Evolutionary conservation across 306 rosid species (phyloP).

Genomic region (Hippophae gyantsensis): DNA sequence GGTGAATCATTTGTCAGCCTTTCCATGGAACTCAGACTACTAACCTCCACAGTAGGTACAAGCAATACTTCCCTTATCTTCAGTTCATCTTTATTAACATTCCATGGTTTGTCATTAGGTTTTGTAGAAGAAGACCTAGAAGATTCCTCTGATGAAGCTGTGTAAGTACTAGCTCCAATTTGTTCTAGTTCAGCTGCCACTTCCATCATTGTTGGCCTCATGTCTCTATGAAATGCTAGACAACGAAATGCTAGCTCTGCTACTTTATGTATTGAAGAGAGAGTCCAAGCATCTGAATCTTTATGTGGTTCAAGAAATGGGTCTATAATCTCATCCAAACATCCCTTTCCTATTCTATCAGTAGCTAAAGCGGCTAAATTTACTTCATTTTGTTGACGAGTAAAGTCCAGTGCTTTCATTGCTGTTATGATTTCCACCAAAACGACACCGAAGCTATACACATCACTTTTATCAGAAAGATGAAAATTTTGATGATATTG

Average conservation of each 20-base stretch:
- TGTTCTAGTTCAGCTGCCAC: constrained; percentile 72
- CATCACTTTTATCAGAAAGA: constrained; percentile 90
- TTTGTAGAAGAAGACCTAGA: constrained; percentile 41
- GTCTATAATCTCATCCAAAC: constrained; percentile 59
- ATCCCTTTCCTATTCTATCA: constrained; percentile 62
- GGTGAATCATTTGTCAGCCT: constrained; percentile 38
- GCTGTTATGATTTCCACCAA: constrained; percentile 80
- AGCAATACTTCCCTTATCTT: constrained; percentile 13
- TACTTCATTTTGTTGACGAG: constrained; percentile 66
- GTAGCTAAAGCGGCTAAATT: constrained; percentile 62
- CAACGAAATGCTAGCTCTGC: constrained; percentile 88
- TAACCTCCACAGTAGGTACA: constrained; percentile 5
- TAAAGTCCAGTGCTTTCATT: constrained; percentile 70
- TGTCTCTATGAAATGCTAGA: constrained; percentile 79
- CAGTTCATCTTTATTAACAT: constrained; percentile 16
- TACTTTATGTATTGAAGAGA: constrained; percentile 49
- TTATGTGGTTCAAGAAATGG: constrained; percentile 30
- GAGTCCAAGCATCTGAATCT: constrained; percentile 48
- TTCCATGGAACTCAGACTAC: constrained; percentile 21
- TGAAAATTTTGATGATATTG: constrained; percentile 92
- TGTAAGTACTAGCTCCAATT: constrained; percentile 27
- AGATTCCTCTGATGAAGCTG: constrained; percentile 35
- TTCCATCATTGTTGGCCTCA: constrained; percentile 89
- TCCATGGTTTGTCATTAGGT: constrained; percentile 46
- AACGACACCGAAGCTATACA: constrained; percentile 88